Base-by-base conservation (phyloP, 208 protist species). In the Tritrichomonas musculus region DNA sequence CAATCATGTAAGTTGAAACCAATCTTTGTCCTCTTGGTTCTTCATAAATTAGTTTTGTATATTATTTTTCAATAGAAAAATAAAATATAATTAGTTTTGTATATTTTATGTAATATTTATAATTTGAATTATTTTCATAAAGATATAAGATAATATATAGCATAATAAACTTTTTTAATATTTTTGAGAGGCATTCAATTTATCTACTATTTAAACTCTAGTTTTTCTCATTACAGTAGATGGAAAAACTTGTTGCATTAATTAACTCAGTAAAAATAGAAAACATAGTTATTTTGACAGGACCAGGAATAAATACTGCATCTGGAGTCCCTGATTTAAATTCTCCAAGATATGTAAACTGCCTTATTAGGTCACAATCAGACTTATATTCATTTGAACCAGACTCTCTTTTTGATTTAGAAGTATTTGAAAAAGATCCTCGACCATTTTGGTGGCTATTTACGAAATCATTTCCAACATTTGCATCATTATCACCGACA, bases 1-100 rank as follows among this genome's bases (percentile, higher is more conserved):
- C 99, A 95, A 93, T 99, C 98, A 92, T 98, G 96, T 94, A 99
- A 96, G 96, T 99, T 99, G 96, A 99, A 99, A 92, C 99, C 97
- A 96, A n/a, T n/a, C n/a, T n/a, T n/a, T n/a, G n/a, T n/a, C n/a
- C n/a, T n/a, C n/a, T n/a, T n/a, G n/a, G n/a, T n/a, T n/a, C n/a
- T n/a, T n/a, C n/a, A n/a, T n/a, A n/a, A n/a, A n/a, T n/a, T n/a
- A n/a, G n/a, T n/a, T n/a, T n/a, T n/a, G n/a, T n/a, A n/a, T n/a
- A n/a, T n/a, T n/a, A n/a, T n/a, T n/a, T n/a, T n/a, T n/a, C n/a
- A n/a, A n/a, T n/a, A n/a, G n/a, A n/a, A n/a, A n/a, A n/a, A n/a
- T n/a, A n/a, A n/a, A n/a, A n/a, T n/a, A n/a, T n/a, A n/a, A n/a
- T n/a, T n/a, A n/a, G n/a, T n/a, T n/a, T n/a, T n/a, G n/a, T n/a